Evolutionary conservation across 1,284 basidiomycete species (phyloP).

Genomic region (Heterobasidion occidentale): DNA sequence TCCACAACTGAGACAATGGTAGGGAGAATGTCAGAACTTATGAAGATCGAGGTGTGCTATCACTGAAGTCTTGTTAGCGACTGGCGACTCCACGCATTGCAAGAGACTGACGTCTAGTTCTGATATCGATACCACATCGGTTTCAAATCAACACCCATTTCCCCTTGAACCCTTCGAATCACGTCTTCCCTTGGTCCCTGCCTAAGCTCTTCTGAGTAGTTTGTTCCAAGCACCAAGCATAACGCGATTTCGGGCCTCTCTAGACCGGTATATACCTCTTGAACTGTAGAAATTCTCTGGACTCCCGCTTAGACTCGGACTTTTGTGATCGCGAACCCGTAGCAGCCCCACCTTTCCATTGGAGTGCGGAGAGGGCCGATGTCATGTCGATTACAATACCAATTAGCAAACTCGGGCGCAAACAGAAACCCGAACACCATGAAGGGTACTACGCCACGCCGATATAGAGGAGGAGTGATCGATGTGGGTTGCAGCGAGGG

Average conservation of each 20-base stretch:
- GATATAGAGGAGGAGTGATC: too few species aligned
- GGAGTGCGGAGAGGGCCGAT: not conserved
- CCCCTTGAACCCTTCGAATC: not conserved
- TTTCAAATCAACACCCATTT: not conserved
- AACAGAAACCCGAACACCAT: not conserved
- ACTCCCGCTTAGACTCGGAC: not conserved
- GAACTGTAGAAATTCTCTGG: not conserved
- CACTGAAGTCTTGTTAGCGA: too few species aligned
- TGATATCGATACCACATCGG: not conserved
- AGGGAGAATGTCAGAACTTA: too few species aligned
- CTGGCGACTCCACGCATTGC: too few species aligned
- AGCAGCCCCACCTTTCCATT: not conserved
- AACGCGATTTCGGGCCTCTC: not conserved
- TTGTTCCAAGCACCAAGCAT: not conserved
- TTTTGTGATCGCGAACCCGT: not conserved
- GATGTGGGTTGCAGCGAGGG: too few species aligned
- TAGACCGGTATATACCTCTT: not conserved
- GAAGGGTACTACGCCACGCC: not conserved
- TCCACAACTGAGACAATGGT: too few species aligned
- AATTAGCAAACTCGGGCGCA: not conserved
- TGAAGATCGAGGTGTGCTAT: too few species aligned
- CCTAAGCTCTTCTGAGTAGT: not conserved
- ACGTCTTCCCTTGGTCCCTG: not conserved
- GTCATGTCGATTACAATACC: not conserved
- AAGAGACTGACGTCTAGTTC: not conserved